phyloP scores from a whole-genome alignment of 495 filamentous ascomycete species.

The Neurospora sp. region DNA sequence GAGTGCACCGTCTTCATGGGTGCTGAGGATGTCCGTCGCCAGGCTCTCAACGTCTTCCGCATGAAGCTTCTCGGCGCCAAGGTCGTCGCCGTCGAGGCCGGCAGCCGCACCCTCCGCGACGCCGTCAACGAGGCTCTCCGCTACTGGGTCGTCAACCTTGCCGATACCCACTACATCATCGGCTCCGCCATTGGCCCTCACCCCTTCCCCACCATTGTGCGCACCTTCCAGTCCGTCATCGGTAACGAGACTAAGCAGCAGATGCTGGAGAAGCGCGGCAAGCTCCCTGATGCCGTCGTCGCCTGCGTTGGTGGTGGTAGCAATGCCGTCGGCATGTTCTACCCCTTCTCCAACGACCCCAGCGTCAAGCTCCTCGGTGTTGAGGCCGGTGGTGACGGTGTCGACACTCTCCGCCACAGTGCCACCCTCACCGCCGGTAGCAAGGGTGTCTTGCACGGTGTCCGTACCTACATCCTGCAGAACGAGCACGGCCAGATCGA shows the following conservation, averaged over 20 bases:
- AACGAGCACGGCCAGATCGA: conserved; percentile 84
- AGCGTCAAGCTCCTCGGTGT: conserved; percentile 85
- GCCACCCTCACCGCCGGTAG: conserved; percentile 80
- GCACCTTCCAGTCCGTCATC: conserved; percentile 91
- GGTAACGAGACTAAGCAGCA: conserved; percentile 88
- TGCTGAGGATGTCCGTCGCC: conserved; percentile 83
- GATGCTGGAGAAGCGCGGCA: conserved; percentile 67
- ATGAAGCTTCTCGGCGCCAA: conserved; percentile 90
- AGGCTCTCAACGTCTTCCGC: conserved; percentile 91
- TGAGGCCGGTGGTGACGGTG: conserved; percentile 90
- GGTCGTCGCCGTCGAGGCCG: conserved; percentile 80
- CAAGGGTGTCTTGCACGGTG: conserved; percentile 91
- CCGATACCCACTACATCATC: conserved; percentile 93
- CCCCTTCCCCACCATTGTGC: conserved; percentile 91
- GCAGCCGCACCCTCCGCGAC: conserved; percentile 77
- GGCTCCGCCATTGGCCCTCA: conserved; percentile 92
- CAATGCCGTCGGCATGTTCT: conserved; percentile 93
- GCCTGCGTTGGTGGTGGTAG: conserved; percentile 92
- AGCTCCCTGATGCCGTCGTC: conserved; percentile 89
- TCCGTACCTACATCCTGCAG: conserved; percentile 91
- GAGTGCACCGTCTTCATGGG: conserved; percentile 96
- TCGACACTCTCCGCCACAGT: conserved; percentile 80
- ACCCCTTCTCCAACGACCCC: conserved; percentile 80
- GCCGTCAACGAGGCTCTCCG: conserved; percentile 91
- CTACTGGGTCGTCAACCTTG: conserved; percentile 76